These are phyloP conservation scores for Naganishia randhawae DNA, from an alignment of 768 basidiomycete genomes.

Conservation along the genomic window DNA sequence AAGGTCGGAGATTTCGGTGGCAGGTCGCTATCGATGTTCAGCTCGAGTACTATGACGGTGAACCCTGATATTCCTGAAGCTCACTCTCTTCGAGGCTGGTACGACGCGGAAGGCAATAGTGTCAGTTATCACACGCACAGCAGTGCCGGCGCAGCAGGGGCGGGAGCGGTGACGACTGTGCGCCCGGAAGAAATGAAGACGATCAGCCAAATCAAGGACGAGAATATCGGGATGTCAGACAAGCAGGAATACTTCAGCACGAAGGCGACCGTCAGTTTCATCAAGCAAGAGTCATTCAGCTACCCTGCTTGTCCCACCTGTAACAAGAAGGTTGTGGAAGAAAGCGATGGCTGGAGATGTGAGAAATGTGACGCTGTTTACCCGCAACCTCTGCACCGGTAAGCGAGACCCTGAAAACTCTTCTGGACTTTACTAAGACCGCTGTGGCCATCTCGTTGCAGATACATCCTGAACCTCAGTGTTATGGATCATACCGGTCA, in stretches of 20 bases:
- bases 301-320: slow-evolving; percentile 90
- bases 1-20: slow-evolving; percentile 90
- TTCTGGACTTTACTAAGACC: not conserved
- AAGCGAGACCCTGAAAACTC: slow-evolving; percentile 33
- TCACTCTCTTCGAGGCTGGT: slow-evolving; percentile 86
- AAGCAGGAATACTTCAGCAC: slow-evolving; percentile 74
- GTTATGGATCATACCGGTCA: slow-evolving; percentile 86
- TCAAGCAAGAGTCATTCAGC: slow-evolving; percentile 68
- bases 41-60: slow-evolving; percentile 72
- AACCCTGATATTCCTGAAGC: slow-evolving; percentile 91
- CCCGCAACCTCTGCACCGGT: slow-evolving; percentile 75
- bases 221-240: slow-evolving; percentile 69
- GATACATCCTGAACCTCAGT: slow-evolving; percentile 71
- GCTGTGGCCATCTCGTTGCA: slow-evolving; percentile 26
- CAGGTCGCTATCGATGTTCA: slow-evolving; percentile 76
- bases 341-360: slow-evolving; percentile 72
- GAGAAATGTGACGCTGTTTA: slow-evolving; percentile 82
- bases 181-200: slow-evolving; percentile 70
- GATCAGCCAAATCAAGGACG: slow-evolving; percentile 72
- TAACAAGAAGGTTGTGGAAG: slow-evolving; percentile 79
- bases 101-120: slow-evolving; percentile 64
- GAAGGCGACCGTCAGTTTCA: slow-evolving; percentile 79
- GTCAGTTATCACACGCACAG: slow-evolving; percentile 71
- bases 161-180: slow-evolving; percentile 54
- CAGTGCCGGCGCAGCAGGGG: slow-evolving; percentile 52